A percentile compares a stretch with the other conserved stretches of the same genome.
Evolutionary conservation across 1,139 yeast genomes (phyloP).

Genomic region (Eremothecium sinecaudum): DNA sequence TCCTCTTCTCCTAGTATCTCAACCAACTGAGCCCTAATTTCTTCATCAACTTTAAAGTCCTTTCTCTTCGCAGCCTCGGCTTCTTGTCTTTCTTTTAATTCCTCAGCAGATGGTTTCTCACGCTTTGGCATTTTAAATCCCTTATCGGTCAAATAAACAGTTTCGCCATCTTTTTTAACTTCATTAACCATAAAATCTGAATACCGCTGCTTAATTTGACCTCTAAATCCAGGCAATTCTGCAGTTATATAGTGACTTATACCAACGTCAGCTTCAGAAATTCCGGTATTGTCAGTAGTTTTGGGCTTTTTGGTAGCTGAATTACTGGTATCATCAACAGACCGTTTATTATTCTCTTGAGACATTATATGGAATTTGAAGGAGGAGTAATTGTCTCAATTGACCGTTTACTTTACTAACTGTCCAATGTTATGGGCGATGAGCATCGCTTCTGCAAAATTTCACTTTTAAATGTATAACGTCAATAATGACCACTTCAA

Average conservation of each 20-base stretch:
- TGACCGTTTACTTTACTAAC: no score
- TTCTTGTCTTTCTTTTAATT: constrained; percentile 33
- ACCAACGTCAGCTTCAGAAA: constrained; percentile 68
- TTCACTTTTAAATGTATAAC: constrained; percentile 2
- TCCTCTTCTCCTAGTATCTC: constrained; percentile 52
- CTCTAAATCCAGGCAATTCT: constrained; percentile 55
- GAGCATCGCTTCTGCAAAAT: no score
- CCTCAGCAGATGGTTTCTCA: constrained; percentile 40
- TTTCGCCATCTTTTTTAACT: constrained; percentile 56
- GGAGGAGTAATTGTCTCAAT: no score
- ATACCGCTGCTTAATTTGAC: constrained; percentile 76
- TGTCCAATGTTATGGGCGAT: no score
- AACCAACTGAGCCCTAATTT: constrained; percentile 40
- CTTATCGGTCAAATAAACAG: constrained; percentile 63
- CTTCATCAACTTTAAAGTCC: constrained; percentile 41
- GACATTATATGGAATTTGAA: no score
- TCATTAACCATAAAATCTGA: constrained; percentile 95
- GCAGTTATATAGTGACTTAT: constrained; percentile 60
- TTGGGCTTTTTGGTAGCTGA: constrained; percentile 8
- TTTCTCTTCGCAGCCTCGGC: constrained; percentile 35
- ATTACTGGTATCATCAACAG: constrained; percentile 6
- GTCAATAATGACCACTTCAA: background rate
- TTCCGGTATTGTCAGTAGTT: constrained; percentile 13
- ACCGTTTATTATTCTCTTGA: constrained; percentile 8
- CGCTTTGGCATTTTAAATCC: constrained; percentile 51